Conservation (phyloP, 2,329 filamentous ascomycete genomes). For the Alternaria metachromatica region DNA sequence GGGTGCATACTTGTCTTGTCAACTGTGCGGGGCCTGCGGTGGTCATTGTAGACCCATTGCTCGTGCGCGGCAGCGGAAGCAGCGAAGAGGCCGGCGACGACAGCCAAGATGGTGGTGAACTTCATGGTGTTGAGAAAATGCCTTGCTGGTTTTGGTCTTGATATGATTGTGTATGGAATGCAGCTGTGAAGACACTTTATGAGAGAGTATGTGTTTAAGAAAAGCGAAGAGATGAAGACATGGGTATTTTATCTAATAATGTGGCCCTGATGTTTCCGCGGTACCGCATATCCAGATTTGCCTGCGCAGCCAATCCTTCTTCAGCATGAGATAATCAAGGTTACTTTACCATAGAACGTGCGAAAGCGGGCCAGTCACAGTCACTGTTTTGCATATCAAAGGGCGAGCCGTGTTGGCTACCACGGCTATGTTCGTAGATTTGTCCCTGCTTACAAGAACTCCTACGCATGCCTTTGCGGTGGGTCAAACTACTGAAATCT, state of each 20-base stretch:
- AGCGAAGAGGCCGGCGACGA: not conserved
- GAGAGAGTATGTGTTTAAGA: not conserved
- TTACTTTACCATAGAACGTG: no score
- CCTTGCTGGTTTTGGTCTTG: not conserved
- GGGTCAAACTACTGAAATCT: no score
- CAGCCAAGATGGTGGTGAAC: not conserved
- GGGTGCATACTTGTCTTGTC: no score
- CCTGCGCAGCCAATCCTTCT: no score
- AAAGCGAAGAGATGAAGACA: no score
- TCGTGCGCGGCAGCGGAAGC: not conserved
- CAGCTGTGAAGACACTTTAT: not conserved
- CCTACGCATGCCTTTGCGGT: no score
- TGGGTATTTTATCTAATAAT: rapidly evolving
- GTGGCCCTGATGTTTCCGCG: not conserved
- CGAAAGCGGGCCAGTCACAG: no score
- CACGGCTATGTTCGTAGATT: no score
- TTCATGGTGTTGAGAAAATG: not conserved
- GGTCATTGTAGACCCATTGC: not conserved
- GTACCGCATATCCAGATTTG: not conserved
- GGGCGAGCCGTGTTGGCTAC: not conserved
- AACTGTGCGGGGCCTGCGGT: not conserved
- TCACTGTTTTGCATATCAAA: not conserved
- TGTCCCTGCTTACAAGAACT: no score
- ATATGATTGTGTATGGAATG: not conserved
- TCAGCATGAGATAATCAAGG: no score